Conservation (phyloP, 306 rosid genomes). For the Inga laurina region DNA sequence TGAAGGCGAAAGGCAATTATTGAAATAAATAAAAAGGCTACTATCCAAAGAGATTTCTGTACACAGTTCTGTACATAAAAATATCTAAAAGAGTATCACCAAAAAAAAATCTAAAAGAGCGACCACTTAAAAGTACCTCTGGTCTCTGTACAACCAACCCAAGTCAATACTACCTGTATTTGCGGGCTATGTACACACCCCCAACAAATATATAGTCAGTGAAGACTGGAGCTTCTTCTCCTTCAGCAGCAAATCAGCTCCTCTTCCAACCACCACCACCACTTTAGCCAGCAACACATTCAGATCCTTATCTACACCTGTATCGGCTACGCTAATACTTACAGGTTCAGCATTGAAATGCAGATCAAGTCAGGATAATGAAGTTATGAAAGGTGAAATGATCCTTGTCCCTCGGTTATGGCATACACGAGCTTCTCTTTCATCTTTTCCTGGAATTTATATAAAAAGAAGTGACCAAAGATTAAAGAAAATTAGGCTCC, state of each 20-base stretch:
- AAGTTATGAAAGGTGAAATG: constrained; percentile 90
- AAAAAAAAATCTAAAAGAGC: constrained; percentile 34
- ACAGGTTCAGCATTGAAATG: constrained; percentile 58
- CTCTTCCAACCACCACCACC: constrained; percentile 37
- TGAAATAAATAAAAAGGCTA: constrained; percentile 21
- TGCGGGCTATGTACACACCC: constrained; percentile 65
- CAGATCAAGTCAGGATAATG: constrained; percentile 19
- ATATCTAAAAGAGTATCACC: constrained; percentile 32
- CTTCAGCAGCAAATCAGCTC: constrained; percentile 44
- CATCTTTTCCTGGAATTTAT: constrained; percentile 79
- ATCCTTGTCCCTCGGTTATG: constrained; percentile 94
- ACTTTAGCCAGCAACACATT: constrained; percentile 33
- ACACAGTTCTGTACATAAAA: constrained; percentile 46
- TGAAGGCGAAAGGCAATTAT: constrained; percentile 7
- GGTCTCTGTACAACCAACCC: constrained; percentile 51
- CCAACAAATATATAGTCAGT: constrained; percentile 52
- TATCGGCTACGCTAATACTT: constrained; percentile 58
- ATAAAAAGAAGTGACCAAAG: neutral
- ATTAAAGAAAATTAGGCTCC: neutral
- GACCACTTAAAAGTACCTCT: constrained; percentile 34
- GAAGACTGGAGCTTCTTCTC: constrained; percentile 52
- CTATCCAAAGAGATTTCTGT: constrained; percentile 35
- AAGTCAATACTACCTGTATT: constrained; percentile 41
- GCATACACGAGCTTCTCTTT: constrained; percentile 90
- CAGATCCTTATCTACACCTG: constrained; percentile 53